These are phyloP conservation scores for Ceratobasidium sp. DNA, from an alignment of 1,284 basidiomycete species.

Conservation along the genomic window DNA sequence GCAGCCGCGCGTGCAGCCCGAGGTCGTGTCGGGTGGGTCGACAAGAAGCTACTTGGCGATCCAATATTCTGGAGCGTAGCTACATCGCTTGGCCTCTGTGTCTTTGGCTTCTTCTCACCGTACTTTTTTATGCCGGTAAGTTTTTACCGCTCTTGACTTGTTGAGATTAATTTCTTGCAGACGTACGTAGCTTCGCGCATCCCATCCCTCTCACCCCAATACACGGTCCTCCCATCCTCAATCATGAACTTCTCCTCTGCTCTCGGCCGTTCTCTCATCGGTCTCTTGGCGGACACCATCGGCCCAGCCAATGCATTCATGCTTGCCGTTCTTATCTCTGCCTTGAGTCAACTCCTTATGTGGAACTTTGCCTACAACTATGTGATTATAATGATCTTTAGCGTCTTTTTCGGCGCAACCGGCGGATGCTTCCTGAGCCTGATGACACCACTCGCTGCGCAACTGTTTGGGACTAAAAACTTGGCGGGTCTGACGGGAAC, in stretches of 20 bases:
- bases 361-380: conserved; percentile 54
- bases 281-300: conserved; percentile 51
- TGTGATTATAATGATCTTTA: conserved; percentile 51
- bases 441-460: conserved; percentile 51
- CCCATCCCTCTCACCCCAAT: conserved; percentile 44
- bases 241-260: conserved; percentile 52
- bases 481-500: conserved; percentile 53
- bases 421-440: conserved; percentile 46
- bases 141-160: conserved; percentile 42
- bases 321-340: conserved; percentile 50
- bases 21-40: conserved; percentile 45
- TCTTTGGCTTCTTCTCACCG: conserved; percentile 47
- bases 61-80: conserved; percentile 50
- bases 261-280: conserved; percentile 51
- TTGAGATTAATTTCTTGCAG: conserved; percentile 46
- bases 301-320: conserved; percentile 53
- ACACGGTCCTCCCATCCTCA: conserved; percentile 50
- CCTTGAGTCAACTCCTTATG: conserved; percentile 51
- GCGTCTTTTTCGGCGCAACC: conserved; percentile 49
- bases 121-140: conserved; percentile 46
- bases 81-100: conserved; percentile 45
- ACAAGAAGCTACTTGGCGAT: conserved; percentile 47
- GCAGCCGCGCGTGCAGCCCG: conserved; percentile 18
- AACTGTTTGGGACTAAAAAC: conserved; percentile 52
- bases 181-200: conserved; percentile 50